Base-by-base conservation (phyloP, 2,329 filamentous ascomycete genomes). In the Botrytis fragariae region DNA sequence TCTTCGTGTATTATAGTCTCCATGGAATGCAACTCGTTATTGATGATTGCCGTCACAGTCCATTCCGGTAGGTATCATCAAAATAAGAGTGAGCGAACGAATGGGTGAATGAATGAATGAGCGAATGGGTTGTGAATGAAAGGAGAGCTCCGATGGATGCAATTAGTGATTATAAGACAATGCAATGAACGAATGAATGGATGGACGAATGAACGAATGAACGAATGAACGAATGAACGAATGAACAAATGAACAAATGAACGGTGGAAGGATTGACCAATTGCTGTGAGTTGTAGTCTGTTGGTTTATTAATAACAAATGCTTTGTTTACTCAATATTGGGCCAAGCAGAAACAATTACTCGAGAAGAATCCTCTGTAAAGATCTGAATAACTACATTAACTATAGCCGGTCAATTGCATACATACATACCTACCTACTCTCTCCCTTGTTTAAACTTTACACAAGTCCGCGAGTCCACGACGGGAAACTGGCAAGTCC, bases 1-100 rank as follows among this genome's bases (percentile, higher is more conserved):
- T 94, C 91, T 84, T 96, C 90, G 84, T 92, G 93, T 79, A 97
- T 90, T 79, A 97, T 87, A 80, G 92, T 90, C 88, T 97, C 95
- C 95, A 98, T 96, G 77, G 76, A 77, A 78, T 74, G 74, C 72
- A 70, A 64, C 71, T 74, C 61, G 77, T 75, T 76, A 76, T 72
- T 45, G 72, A 65, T 65, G 14, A 61, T 72, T 45, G 42, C 57
- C 70, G 44, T 65, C n/a, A 72, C 45, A 37, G 67, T 76, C 78
- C 77, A 79, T 78, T 74, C 77, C 76, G 76, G 69, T 69, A 54
- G 48, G 64, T 44, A 29, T 22, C 48, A 60, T 72, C 51, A n/a
- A 54, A 9, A 20, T 9, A 51, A 48, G 51, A 22, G n/a, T 20
- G 22, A 48, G 37, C 42, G 70, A 59, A 37, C n/a, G n/a, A n/a